phyloP scores from a whole-genome alignment of 2,329 filamentous ascomycete genomes.

The Lizonia empirigonia region DNA sequence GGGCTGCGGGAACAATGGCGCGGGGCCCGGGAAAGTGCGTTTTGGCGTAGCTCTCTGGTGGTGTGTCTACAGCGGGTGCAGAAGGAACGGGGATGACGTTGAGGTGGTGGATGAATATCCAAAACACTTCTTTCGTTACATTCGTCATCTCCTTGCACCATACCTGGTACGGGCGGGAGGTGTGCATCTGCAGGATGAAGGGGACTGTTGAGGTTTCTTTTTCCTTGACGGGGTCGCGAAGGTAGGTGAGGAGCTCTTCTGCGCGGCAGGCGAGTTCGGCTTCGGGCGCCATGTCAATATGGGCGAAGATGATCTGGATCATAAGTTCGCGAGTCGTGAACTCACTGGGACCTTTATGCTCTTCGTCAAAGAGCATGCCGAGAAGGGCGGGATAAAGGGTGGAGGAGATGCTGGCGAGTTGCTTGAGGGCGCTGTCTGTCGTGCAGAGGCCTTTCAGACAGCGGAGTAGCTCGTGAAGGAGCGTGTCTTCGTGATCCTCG shows the following conservation, averaged over 20 bases:
- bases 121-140: conserved; percentile 97
- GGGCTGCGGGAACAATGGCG: conserved; percentile 88
- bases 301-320: conserved; percentile 85
- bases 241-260: conserved; percentile 74
- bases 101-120: conserved; percentile 95
- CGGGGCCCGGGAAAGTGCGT: conserved; percentile 83
- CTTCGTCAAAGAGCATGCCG: conserved; percentile 92
- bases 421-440: conserved; percentile 81
- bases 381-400: conserved; percentile 86
- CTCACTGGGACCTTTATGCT: conserved; percentile 96
- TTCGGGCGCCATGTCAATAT: conserved; percentile 68
- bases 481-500: conserved; percentile 92
- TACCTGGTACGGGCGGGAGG: conserved; percentile 83
- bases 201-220: conserved; percentile 77
- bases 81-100: conserved; percentile 77
- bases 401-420: conserved; percentile 77
- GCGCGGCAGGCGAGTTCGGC: conserved; percentile 71
- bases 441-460: conserved; percentile 95
- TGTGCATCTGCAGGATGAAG: conserved; percentile 89
- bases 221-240: conserved; percentile 74
- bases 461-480: conserved; percentile 89
- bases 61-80: conserved; percentile 18
- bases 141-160: conserved; percentile 93
- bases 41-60: conserved; percentile 56
- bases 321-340: conserved; percentile 93